phyloP scores from a whole-genome alignment of 805 yeast genomes.

The Spathaspora passalidarum region DNA sequence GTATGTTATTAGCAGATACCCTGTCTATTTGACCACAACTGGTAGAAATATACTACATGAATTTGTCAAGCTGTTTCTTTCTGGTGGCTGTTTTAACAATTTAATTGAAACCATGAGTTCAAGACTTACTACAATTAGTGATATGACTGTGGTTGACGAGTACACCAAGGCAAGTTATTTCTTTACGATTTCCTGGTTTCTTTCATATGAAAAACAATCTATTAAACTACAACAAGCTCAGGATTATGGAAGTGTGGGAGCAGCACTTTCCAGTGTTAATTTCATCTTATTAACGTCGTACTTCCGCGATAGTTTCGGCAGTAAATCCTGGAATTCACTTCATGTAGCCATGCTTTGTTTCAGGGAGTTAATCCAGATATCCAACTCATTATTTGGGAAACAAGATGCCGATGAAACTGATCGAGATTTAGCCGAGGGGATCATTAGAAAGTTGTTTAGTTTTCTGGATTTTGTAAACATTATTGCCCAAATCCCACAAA shows the following conservation, averaged over 20 bases:
- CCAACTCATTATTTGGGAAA: constrained; percentile 40
- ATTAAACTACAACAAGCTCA: constrained; percentile 6
- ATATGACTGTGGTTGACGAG: constrained; percentile 28
- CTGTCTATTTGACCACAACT: constrained; percentile 26
- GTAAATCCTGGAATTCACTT: constrained; percentile 54
- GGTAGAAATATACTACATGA: constrained; percentile 38
- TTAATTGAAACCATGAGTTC: constrained; percentile 52
- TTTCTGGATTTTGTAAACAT: constrained; percentile 57
- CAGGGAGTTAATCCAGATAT: constrained; percentile 54
- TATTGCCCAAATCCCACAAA: constrained; percentile 57
- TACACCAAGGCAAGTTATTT: constrained; percentile 48
- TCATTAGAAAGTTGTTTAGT: constrained; percentile 67
- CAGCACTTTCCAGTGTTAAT: constrained; percentile 59
- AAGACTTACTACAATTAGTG: constrained; percentile 30
- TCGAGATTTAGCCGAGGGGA: constrained; percentile 50
- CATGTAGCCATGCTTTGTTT: constrained; percentile 71
- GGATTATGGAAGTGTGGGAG: constrained; percentile 47
- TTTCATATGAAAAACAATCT: constrained; percentile 55
- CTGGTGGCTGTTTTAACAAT: constrained; percentile 74
- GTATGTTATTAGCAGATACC: constrained; percentile 20
- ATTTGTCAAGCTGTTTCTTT: constrained; percentile 49
- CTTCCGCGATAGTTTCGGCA: constrained; percentile 41
- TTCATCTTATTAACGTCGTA: constrained; percentile 50
- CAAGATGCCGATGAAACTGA: constrained; percentile 39
- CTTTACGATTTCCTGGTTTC: constrained; percentile 69